Evolutionary conservation across 2,329 filamentous ascomycete species (phyloP).

Genomic region (Phialophora chinensis): DNA sequence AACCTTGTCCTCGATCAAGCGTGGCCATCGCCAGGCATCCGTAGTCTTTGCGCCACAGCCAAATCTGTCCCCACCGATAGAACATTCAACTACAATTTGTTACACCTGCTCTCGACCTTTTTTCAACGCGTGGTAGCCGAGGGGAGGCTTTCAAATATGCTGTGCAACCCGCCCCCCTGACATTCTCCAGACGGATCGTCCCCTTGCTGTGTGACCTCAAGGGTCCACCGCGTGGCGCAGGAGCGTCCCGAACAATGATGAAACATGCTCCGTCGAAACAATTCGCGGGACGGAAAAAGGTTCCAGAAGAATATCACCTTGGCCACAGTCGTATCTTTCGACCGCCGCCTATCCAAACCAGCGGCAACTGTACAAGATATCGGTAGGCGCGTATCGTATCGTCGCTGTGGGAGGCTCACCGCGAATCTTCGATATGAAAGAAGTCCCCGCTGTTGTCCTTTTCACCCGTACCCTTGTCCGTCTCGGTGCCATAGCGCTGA

Average conservation of each 20-base stretch:
- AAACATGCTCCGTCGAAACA: neutral
- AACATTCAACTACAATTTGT: neutral
- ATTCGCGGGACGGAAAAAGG: neutral
- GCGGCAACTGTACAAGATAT: neutral
- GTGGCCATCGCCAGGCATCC: neutral
- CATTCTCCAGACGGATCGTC: neutral
- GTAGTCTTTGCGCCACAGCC: neutral
- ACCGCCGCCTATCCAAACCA: neutral
- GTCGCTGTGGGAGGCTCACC: neutral
- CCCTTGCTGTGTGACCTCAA: slow-evolving; percentile 9
- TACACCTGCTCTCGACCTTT: neutral
- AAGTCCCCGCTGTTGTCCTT: slow-evolving; percentile 12
- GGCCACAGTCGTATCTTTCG: neutral
- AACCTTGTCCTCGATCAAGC: neutral
- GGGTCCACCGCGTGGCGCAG: neutral
- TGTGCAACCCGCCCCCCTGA: slow-evolving; percentile 6
- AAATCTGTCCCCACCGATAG: neutral
- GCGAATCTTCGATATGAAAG: slow-evolving; percentile 30
- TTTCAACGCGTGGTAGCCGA: neutral
- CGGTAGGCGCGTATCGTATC: neutral
- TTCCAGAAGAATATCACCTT: neutral
- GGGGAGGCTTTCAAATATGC: neutral
- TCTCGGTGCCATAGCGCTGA: slow-evolving; percentile 34
- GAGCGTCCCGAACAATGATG: slow-evolving; percentile 3
- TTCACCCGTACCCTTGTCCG: neutral